Evolutionary conservation across 352 stramenopile species (phyloP).

Genomic region (Detonula confervacea): DNA sequence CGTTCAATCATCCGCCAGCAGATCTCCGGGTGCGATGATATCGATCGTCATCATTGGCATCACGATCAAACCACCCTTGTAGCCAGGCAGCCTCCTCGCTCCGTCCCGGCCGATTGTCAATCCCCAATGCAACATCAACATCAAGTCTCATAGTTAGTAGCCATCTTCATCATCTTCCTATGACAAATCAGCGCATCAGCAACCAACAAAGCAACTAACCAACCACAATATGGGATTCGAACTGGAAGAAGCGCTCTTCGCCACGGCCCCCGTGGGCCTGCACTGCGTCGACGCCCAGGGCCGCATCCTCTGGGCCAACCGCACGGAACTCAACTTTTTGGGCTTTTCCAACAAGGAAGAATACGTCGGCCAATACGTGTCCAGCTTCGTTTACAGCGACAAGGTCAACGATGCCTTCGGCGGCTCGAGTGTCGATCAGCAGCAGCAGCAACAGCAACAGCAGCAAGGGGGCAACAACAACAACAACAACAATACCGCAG

Average conservation of each 20-base stretch:
- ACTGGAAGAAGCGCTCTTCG: conserved; percentile 61
- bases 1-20: too few relatives aligned
- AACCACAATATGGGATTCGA: conserved; percentile 27
- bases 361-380: conserved; percentile 59
- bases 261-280: conserved; percentile 64
- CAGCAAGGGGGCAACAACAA: background rate
- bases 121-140: too few relatives aligned
- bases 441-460: background rate
- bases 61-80: too few relatives aligned
- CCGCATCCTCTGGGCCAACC: conserved; percentile 63
- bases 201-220: background rate
- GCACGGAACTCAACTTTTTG: conserved; percentile 60
- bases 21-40: too few relatives aligned
- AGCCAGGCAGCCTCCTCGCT: too few relatives aligned
- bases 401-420: background rate
- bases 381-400: conserved; percentile 54
- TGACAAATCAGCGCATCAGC: too few relatives aligned
- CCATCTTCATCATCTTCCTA: too few relatives aligned
- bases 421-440: background rate
- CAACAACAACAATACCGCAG: background rate
- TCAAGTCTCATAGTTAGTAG: too few relatives aligned
- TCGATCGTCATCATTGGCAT: too few relatives aligned
- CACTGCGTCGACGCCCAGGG: conserved; percentile 59
- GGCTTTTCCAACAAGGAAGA: conserved; percentile 57
- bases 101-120: too few relatives aligned